Base-by-base conservation (phyloP, 2,329 filamentous ascomycete species). In the Cylindrodendrum hubeiense region DNA sequence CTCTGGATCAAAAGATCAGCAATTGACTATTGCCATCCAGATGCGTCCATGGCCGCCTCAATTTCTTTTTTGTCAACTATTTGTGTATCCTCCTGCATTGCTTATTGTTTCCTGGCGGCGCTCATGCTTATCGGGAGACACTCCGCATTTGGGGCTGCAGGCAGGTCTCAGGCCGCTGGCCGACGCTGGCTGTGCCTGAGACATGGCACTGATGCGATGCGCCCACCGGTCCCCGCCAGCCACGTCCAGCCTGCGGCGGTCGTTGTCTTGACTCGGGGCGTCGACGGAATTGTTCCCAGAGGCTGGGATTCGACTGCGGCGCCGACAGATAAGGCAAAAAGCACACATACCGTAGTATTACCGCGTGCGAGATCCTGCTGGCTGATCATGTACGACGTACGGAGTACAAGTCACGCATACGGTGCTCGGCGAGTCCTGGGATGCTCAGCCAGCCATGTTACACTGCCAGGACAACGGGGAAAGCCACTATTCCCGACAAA, bases 151-250 rank as follows among this genome's bases (percentile, higher is more conserved):
- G 22, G 33, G 39, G 54, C 49, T 58, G 54, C 52, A 58, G 52
- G 54, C 41, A 37, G 28, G 54, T 53, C 47, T 58, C 54, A 47
- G 47, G 30, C 28, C n/a, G 19, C 24, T 41, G 19, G 17, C 33
- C 22, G 33, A 47, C 28, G 41, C 24, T 54, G 61, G 55, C 50
- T 39, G 49, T 57, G 55, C 50, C 46, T 58, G 55, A 64, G 61
- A 64, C 61, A 58, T 49, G n/a, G 41, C 28, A 41, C 47, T 50
- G 61, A 59, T 43, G 33, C 61, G 50, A 44, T 54, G 41, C 33
- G 34, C 53, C 37, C n/a, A 28, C 26, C 33, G 33, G 17, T 43
- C 47, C 19, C 33, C 43, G 49, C 37, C 33, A 55, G 61, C 61
- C 49, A 50, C 43, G 33, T 15, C 10, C 10, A 53, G 43, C 34